Base-by-base conservation (phyloP, 495 filamentous ascomycete species). In the Pseudomonodictys pantanalensis region DNA sequence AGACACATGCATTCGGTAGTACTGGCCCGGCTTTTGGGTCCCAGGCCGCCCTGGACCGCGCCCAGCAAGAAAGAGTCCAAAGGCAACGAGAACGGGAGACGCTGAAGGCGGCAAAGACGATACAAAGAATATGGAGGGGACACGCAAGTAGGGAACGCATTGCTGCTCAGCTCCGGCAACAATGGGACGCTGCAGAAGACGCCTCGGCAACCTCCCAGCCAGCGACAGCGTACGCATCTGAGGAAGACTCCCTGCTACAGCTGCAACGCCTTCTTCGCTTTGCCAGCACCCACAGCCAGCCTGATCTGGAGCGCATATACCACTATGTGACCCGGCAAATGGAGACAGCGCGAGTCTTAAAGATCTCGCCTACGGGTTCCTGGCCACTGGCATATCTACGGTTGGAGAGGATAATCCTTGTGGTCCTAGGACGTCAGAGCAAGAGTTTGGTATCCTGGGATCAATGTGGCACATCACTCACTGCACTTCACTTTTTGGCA, bases 91-190 rank as follows among this genome's bases (percentile, higher is more conserved):
- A 97, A 68, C 80, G 92, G 61, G 86, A 90, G 18, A 82, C 85
- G 43, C 76, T 92, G 26, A 86, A 85, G 67, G 90, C 92, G 24
- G 80, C 83, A 29, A 86, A 81, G 60, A 77, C 76, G 42, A 80
- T 97, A 60, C 93, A 98, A 71, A 81, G 84, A 58, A 75, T 79
- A 72, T 98, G 92, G 92, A 80, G 93, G 74, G 91, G 90, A 8
- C 79, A 92, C 70, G 81, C 75, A 51, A 82, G 75, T 25, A 80
- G 90, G 64, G 80, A 78, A 60, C 67, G 71, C 52, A 75, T 89
- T 61, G 79, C 81, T 58, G 64, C 72, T 23, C 51, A 59, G 15
- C 87, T 87, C 74, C 81, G 90, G 66, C 67, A 73, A 44, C 78
- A 83, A 58, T 92, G 90, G 81, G 91, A 97, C 72, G 46, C 41